Base-by-base conservation (phyloP, 2,329 filamentous ascomycete species). In the Exserohilum turcica region DNA sequence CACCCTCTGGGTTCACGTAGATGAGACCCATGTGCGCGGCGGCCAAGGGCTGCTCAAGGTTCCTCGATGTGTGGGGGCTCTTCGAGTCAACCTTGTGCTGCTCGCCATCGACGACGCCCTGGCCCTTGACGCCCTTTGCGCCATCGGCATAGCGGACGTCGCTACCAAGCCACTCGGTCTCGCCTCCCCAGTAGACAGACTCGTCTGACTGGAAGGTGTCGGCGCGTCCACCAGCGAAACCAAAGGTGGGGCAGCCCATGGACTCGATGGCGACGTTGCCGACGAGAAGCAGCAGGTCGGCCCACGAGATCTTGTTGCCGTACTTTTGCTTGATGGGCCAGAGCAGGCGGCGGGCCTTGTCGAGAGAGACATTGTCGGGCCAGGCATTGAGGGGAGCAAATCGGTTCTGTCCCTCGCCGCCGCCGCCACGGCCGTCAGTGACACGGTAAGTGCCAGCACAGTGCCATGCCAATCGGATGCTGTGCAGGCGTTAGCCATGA, bases 321-420 rank as follows among this genome's bases (percentile, higher is more conserved):
- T 92, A 92, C 82, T 92, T 92, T 65, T 90, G 88, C 84, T 92
- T 92, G 78, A 92, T 86, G 51, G 89, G 89, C 86, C 88, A 91
- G 36, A 92, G 79, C 50, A 92, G 83, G 59, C 89, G 88, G 51
- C 89, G 88, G 28, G 88, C 89, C 83, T 92, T 92, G 82, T 92
- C 89, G 48, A 92, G 82, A 65, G 80, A 86, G 68, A 85, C 86
- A 63, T 92, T 92, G 77, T 92, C 89, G 36, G 89, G 89, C 89
- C 89, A 92, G 79, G 85, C 86, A 82, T 91, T 91, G 71, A 92
- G 84, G 5, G 89, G 89, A 47, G 89, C 88, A 66, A 92, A 92
- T 35, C 89, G 85, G 77, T 92, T 89, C 77, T 91, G 89, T 52
- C 87, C 89, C 67, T 85, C 79, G 48, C 88, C 89, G 66, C 85